Base-by-base conservation (phyloP, 139 green algal species). In the Volvox reticuliferus region DNA sequence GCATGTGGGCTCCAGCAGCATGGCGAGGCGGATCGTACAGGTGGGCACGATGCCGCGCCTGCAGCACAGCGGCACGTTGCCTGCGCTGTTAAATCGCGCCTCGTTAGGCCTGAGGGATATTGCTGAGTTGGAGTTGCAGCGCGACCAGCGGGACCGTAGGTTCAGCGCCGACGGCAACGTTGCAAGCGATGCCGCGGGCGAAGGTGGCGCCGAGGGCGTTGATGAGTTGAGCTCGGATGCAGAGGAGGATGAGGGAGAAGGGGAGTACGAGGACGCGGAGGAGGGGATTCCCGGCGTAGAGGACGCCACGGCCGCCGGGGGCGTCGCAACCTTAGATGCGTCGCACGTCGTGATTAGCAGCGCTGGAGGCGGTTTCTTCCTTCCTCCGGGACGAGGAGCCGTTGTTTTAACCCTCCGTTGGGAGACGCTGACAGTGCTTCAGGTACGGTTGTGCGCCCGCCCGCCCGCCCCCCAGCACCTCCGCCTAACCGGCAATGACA, bases 351-450 rank as follows among this genome's bases (percentile, higher is more conserved):
- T 68, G 36, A 21, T 68, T 84, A 44, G 78, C 37, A 5, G 17
- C 1, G 28, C 36, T 81, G 82, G 62, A 19, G n/a, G 37, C 16
- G 16, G 18, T 22, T n/a, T 33, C 67, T 30, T 16, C 30, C 63
- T 35, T 6, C 61, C 62, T 55, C 61, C 33, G 28, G 33, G 33
- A 19, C 76, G 76, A 2, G 33, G 28, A 21, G 65, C 55, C 16
- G 75, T 90, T 61, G 30, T 67, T 30, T 18, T 90, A n/a, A 61
- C 22, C 6, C 19, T 90, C 73, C 55, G 30, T 5, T 90, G 75
- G 75, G 73, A 90, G 50, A 85, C 73, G 18, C 18, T 90, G 37
- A 82, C 50, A 21, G 76, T 88, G 36, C 30, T 93, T 17, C 30
- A 92, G 44, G 80, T 86, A 16, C 44, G 44, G 5, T 55, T 9